A percentile compares a stretch with the other conserved stretches of the same genome.
phyloP scores from a whole-genome alignment of 2,329 filamentous ascomycete species.

The Pestalotiopsis sp. region DNA sequence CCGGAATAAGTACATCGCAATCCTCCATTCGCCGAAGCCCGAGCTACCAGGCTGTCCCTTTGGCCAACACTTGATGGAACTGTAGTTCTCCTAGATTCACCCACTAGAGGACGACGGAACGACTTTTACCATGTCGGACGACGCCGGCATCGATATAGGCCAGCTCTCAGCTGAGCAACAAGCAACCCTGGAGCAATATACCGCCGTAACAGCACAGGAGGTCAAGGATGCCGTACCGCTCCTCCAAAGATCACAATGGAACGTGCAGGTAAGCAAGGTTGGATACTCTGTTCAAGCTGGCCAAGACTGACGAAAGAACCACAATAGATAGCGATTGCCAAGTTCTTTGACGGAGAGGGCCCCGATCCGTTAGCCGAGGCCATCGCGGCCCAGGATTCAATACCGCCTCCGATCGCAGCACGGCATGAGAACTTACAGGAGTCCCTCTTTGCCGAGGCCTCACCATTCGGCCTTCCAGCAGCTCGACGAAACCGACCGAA shows the following conservation, averaged over 20 bases:
- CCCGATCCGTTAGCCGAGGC: constrained; percentile 81
- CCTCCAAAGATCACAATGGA: constrained; percentile 90
- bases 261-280: constrained; percentile 69
- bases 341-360: constrained; percentile 96
- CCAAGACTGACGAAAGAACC: background rate
- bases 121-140: constrained; percentile 41
- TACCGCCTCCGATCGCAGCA: constrained; percentile 59
- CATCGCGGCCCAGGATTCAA: constrained; percentile 61
- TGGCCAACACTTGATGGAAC: background rate
- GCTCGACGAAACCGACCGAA: constrained; percentile 47
- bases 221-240: constrained; percentile 75
- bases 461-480: constrained; percentile 32
- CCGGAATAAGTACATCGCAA: background rate
- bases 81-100: background rate
- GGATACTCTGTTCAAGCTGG: background rate
- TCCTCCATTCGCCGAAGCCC: background rate
- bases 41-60: background rate
- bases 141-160: constrained; percentile 59
- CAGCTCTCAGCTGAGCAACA: constrained; percentile 79
- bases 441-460: constrained; percentile 47
- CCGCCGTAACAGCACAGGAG: constrained; percentile 84
- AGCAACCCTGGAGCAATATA: constrained; percentile 84
- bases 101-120: background rate
- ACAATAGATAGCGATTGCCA: constrained; percentile 84
- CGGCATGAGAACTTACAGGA: constrained; percentile 77